These are phyloP conservation scores for Globisporangium sylvaticum DNA, from an alignment of 352 stramenopile genomes.

Conservation along the genomic window DNA sequence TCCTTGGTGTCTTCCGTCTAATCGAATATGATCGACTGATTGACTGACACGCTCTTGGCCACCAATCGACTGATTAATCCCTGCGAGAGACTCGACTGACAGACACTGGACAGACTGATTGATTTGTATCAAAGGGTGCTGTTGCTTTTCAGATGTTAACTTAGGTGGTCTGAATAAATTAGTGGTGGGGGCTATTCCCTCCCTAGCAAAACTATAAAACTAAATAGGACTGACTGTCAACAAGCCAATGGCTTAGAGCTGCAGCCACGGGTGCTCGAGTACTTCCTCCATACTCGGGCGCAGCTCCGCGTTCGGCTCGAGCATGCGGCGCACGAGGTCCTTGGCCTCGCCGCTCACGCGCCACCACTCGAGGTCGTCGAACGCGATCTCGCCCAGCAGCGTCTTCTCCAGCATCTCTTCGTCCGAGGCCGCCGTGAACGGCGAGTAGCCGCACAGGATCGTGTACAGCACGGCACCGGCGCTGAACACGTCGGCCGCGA, in stretches of 20 bases:
- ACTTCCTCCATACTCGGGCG: conserved; percentile 67
- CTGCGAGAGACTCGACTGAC: no score
- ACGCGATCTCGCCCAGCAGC: conserved; percentile 41
- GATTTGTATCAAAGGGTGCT: no score
- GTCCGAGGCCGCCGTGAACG: conserved; percentile 58
- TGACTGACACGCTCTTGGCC: no score
- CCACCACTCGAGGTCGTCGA: conserved; percentile 55
- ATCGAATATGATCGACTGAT: no score
- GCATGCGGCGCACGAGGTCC: conserved; percentile 58
- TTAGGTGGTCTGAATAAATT: no score
- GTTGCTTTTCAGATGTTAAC: no score
- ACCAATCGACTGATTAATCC: no score
- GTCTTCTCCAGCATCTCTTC: conserved; percentile 58
- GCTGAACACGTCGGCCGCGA: conserved; percentile 75
- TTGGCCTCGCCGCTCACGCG: conserved; percentile 46
- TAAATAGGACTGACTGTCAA: background rate
- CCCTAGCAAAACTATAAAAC: background rate
- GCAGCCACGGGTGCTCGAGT: conserved; percentile 55
- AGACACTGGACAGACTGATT: no score
- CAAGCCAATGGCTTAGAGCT: conserved; percentile 13
- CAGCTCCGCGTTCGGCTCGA: conserved; percentile 34
- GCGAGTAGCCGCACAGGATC: conserved; percentile 58
- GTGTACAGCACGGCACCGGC: conserved; percentile 69
- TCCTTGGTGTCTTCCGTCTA: no score
- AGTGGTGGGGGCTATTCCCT: background rate